Evolutionary conservation across 768 basidiomycete genomes (phyloP).

Genomic region (Russula sp.): DNA sequence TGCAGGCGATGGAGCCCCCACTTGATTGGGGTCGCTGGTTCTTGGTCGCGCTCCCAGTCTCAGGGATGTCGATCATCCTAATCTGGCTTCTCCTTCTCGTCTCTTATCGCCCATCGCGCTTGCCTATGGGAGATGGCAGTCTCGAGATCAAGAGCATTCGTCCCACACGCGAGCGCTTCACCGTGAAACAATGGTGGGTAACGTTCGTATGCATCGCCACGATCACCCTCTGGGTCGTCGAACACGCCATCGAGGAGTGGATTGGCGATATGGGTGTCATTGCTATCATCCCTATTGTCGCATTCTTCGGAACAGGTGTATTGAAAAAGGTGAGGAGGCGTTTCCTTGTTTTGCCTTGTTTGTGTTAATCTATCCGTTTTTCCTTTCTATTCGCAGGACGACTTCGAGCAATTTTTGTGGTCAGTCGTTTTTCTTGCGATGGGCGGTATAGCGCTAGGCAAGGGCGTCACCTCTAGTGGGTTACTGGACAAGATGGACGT

Average conservation of each 20-base stretch:
- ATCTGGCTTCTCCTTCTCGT: constrained; percentile 89
- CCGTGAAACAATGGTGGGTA: constrained; percentile 86
- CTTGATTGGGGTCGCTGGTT: constrained; percentile 94
- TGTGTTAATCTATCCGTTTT: neutral
- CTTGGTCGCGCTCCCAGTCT: constrained; percentile 87
- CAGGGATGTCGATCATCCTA: constrained; percentile 73
- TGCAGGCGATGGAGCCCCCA: constrained; percentile 77
- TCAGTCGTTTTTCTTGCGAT: constrained; percentile 94
- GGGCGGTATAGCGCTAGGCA: constrained; percentile 96
- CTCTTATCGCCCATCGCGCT: constrained; percentile 69
- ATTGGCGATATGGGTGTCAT: constrained; percentile 98
- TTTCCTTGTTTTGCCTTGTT: neutral
- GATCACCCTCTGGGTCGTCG: constrained; percentile 87
- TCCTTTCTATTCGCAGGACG: constrained; percentile 50
- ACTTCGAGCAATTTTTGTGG: constrained; percentile 94
- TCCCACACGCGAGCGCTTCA: constrained; percentile 77
- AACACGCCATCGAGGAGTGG: constrained; percentile 62
- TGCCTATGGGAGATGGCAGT: constrained; percentile 68
- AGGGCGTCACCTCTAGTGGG: constrained; percentile 87
- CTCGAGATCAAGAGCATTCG: constrained; percentile 82
- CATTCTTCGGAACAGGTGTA: constrained; percentile 91
- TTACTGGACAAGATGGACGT: constrained; percentile 73
- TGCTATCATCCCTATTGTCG: constrained; percentile 85
- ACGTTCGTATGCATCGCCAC: constrained; percentile 75
- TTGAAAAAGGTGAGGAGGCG: constrained; percentile 70